These are phyloP conservation scores for Insectozyma bohioensis DNA, from an alignment of 1,139 yeast species.

Conservation along the genomic window DNA sequence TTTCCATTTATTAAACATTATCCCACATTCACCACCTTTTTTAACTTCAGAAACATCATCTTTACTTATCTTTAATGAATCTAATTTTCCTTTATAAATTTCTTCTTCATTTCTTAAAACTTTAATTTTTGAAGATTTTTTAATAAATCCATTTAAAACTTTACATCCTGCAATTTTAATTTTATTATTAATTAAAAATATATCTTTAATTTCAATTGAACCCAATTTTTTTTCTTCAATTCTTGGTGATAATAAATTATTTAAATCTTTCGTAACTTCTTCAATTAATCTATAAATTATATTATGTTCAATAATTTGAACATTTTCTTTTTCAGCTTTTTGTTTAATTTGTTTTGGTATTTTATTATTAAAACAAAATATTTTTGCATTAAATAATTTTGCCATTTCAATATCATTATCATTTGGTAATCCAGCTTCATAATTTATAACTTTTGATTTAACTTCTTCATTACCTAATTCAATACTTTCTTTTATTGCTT, in stretches of 20 bases:
- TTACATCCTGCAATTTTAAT: constrained; percentile 84
- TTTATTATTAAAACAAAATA: constrained; percentile 76
- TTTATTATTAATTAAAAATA: constrained; percentile 63
- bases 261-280: constrained; percentile 68
- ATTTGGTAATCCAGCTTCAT: constrained; percentile 84
- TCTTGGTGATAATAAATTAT: constrained; percentile 62
- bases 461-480: constrained; percentile 86
- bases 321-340: constrained; percentile 59
- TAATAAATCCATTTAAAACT: constrained; percentile 68
- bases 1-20: constrained; percentile 71
- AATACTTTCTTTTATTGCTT: constrained; percentile 70
- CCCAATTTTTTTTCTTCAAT: constrained; percentile 68
- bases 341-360: constrained; percentile 63
- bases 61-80: constrained; percentile 78
- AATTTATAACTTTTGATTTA: constrained; percentile 60
- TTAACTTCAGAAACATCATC: constrained; percentile 76
- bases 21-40: constrained; percentile 90
- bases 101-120: constrained; percentile 57
- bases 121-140: constrained; percentile 59
- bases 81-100: constrained; percentile 67
- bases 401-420: constrained; percentile 86
- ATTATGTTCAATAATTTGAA: constrained; percentile 66
- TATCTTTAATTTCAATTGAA: constrained; percentile 67
- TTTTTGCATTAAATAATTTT: constrained; percentile 66
- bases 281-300: constrained; percentile 89